Percentiles rank a stretch among this genome's conserved stretches.
phyloP scores from a whole-genome alignment of 108 stramenopile genomes.

The Conticribra weissflogii region DNA sequence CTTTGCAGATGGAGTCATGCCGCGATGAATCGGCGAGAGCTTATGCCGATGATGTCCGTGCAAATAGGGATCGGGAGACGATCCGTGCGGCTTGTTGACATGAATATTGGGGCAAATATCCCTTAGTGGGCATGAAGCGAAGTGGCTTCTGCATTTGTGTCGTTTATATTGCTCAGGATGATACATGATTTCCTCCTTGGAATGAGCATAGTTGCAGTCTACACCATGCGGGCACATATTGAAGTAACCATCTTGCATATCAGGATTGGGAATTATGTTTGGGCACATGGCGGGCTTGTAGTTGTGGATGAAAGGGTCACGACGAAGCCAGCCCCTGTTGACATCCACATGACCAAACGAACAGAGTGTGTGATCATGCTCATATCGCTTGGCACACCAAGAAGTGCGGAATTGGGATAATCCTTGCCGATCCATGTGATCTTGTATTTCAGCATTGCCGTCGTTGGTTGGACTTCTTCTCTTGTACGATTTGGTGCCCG shows the following conservation, averaged over 20 bases:
- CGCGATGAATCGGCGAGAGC: slow-evolving; percentile 37
- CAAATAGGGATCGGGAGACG: slow-evolving; percentile 8
- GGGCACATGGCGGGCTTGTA: slow-evolving; percentile 77
- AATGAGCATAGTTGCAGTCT: slow-evolving; percentile 71
- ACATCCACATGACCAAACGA: slow-evolving; percentile 82
- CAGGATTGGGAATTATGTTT: slow-evolving; percentile 39
- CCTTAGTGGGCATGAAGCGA: slow-evolving; percentile 55
- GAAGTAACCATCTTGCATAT: slow-evolving; percentile 36
- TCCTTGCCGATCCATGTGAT: slow-evolving; percentile 64
- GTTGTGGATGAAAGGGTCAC: slow-evolving; percentile 57
- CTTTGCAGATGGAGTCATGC: slow-evolving; percentile 5
- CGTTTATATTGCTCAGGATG: slow-evolving; percentile 78
- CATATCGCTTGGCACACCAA: slow-evolving; percentile 90
- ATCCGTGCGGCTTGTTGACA: slow-evolving; percentile 29
- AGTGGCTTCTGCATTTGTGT: slow-evolving; percentile 48
- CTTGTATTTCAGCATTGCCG: slow-evolving; percentile 21
- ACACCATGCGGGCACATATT: slow-evolving; percentile 52
- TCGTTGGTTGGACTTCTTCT: slow-evolving; percentile 16
- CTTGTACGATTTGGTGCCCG: slow-evolving; percentile 38
- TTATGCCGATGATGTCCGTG: slow-evolving; percentile 48
- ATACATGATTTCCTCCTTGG: slow-evolving; percentile 81
- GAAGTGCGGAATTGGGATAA: slow-evolving; percentile 73
- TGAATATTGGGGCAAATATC: slow-evolving; percentile 82
- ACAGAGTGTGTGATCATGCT: slow-evolving; percentile 84
- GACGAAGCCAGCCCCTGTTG: slow-evolving; percentile 85